Evolutionary conservation across 1,284 basidiomycete genomes (phyloP).

Genomic region (Cyathus olla): DNA sequence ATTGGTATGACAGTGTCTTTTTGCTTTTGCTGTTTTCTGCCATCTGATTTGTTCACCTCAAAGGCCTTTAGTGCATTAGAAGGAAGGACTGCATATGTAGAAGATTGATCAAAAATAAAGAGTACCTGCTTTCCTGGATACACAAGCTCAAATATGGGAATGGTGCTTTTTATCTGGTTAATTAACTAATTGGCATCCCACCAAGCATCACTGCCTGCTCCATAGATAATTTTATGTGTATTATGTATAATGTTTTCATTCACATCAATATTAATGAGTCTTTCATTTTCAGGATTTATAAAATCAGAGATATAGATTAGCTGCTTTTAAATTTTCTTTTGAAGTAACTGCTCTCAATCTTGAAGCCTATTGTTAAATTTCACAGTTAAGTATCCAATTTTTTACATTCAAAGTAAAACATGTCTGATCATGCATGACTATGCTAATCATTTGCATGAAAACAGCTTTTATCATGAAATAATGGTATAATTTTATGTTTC

Average conservation of each 20-base stretch:
- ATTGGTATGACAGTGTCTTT: conserved; percentile 36
- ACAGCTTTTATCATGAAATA: conserved; percentile 9
- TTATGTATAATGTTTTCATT: conserved; percentile 7
- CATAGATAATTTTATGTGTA: conserved; percentile 35
- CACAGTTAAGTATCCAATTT: background rate
- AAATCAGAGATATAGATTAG: conserved; percentile 14
- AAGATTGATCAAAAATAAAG: conserved; percentile 44
- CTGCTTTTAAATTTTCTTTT: conserved; percentile 7
- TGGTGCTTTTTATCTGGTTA: conserved; percentile 24
- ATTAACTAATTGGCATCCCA: conserved; percentile 35
- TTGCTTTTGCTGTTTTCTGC: conserved; percentile 18
- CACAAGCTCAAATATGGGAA: conserved; percentile 25
- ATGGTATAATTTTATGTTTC: background rate
- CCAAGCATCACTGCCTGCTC: conserved; percentile 35
- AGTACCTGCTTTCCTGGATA: conserved; percentile 30
- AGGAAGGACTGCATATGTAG: conserved; percentile 32
- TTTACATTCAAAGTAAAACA: background rate
- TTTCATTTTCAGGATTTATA: conserved; percentile 7
- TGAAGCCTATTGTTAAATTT: background rate
- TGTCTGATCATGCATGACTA: background rate
- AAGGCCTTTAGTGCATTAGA: conserved; percentile 36
- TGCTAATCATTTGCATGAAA: conserved; percentile 6
- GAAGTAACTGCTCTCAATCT: conserved; percentile 2
- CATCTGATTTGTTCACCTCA: conserved; percentile 34
- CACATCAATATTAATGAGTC: conserved; percentile 1